Conservation (phyloP, 1,284 basidiomycete genomes). For the Malassezia japonica region DNA sequence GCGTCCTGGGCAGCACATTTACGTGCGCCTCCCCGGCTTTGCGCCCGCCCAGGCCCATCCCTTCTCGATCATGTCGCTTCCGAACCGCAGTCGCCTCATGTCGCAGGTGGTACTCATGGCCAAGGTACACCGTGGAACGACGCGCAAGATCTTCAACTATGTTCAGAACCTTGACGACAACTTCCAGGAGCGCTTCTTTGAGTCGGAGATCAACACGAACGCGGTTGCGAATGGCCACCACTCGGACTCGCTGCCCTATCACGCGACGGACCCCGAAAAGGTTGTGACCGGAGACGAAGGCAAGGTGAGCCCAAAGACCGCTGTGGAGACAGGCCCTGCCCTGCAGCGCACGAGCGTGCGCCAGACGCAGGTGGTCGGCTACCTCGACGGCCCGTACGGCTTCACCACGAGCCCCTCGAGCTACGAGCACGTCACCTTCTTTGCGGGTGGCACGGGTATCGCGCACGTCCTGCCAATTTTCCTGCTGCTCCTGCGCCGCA, state of each 20-base stretch:
- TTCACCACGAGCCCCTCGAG: background rate
- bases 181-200: too few relatives aligned
- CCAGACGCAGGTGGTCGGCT: background rate
- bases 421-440: background rate
- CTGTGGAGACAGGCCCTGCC: too few relatives aligned
- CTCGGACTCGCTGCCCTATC: too few relatives aligned
- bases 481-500: conserved; percentile 1
- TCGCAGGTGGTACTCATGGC: background rate
- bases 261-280: too few relatives aligned
- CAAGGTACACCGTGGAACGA: background rate
- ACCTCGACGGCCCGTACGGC: background rate
- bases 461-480: conserved; percentile 16
- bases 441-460: conserved; percentile 20
- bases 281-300: too few relatives aligned
- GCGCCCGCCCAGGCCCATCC: conserved; percentile 9
- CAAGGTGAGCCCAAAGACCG: too few relatives aligned
- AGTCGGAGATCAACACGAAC: too few relatives aligned
- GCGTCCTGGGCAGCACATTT: conserved; percentile 16
- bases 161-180: background rate
- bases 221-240: too few relatives aligned
- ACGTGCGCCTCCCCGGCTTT: conserved; percentile 13
- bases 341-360: too few relatives aligned
- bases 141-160: background rate
- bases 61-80: conserved; percentile 10
- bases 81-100: background rate